Percentiles rank a stretch among this genome's conserved stretches.
phyloP scores from a whole-genome alignment of 306 rosid genomes.

The Inga laurina region DNA sequence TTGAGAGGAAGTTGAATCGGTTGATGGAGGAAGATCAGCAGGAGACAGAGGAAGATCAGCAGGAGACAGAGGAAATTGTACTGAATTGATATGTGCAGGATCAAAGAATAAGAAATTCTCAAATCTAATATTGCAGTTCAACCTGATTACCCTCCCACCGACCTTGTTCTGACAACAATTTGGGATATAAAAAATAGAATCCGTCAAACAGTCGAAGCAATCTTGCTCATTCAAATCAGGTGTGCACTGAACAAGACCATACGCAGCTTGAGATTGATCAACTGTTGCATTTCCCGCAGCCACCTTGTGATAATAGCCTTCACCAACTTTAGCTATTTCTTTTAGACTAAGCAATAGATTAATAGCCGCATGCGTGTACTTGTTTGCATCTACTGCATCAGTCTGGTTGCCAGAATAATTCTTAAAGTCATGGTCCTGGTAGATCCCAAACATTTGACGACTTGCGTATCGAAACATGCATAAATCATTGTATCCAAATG shows the following conservation, averaged over 20 bases:
- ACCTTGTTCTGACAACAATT: background rate
- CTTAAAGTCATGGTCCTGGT: background rate
- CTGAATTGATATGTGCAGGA: background rate
- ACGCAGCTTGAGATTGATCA: background rate
- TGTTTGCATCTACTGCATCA: background rate
- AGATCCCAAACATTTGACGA: background rate
- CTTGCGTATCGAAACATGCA: slow-evolving; percentile 9
- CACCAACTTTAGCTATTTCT: background rate
- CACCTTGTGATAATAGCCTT: slow-evolving; percentile 2
- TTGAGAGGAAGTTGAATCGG: background rate
- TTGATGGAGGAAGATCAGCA: background rate
- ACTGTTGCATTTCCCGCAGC: background rate
- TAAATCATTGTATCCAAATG: background rate
- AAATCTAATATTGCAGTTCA: slow-evolving; percentile 30
- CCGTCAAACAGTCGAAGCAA: slow-evolving; percentile 19
- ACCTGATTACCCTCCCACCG: background rate
- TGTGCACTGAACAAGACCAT: slow-evolving; percentile 34
- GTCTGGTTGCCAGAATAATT: background rate
- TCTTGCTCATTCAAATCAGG: slow-evolving; percentile 22
- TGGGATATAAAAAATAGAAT: background rate
- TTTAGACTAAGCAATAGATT: background rate
- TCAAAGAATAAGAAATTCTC: background rate
- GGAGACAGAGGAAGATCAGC: background rate
- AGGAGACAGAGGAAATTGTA: background rate
- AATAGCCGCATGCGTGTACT: background rate